Evolutionary conservation across 2,329 filamentous ascomycete species (phyloP).

Genomic region (Niveomyces coronatus): DNA sequence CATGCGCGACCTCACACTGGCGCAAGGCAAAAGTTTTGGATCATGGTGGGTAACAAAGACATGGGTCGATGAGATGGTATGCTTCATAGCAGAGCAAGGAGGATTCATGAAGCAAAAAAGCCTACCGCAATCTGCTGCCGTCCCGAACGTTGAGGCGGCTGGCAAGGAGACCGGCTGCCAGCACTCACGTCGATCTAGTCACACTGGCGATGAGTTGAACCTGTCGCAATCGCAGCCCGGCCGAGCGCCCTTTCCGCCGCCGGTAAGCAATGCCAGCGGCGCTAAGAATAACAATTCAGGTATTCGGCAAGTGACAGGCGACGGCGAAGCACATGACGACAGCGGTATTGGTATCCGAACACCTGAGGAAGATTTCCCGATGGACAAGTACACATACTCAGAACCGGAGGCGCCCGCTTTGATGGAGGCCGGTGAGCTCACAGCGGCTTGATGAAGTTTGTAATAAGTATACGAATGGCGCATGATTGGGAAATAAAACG

Average conservation of each 20-base stretch:
- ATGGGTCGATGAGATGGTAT: slow-evolving; percentile 89
- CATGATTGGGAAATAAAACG: slow-evolving; percentile 4
- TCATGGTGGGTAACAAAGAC: slow-evolving; percentile 94
- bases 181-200: slow-evolving; percentile 32
- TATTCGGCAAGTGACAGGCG: slow-evolving; percentile 21
- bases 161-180: slow-evolving; percentile 26
- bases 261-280: slow-evolving; percentile 26
- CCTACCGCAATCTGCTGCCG: slow-evolving; percentile 20
- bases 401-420: slow-evolving; percentile 25
- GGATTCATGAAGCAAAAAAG: slow-evolving; percentile 64
- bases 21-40: slow-evolving; percentile 71
- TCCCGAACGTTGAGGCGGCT: slow-evolving; percentile 23
- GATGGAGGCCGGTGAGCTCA: slow-evolving; percentile 22
- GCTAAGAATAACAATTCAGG: slow-evolving; percentile 8
- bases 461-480: slow-evolving; percentile 5
- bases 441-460: slow-evolving; percentile 10
- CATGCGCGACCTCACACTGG: slow-evolving; percentile 71
- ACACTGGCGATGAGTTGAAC: slow-evolving; percentile 34
- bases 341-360: slow-evolving; percentile 65
- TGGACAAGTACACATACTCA: slow-evolving; percentile 46
- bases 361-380: slow-evolving; percentile 53
- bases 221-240: slow-evolving; percentile 38
- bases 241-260: slow-evolving; percentile 40
- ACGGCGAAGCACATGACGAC: slow-evolving; percentile 51
- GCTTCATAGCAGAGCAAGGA: slow-evolving; percentile 81